These are phyloP conservation scores for Candida morakotiae DNA, from an alignment of 805 yeast species.

Conservation along the genomic window DNA sequence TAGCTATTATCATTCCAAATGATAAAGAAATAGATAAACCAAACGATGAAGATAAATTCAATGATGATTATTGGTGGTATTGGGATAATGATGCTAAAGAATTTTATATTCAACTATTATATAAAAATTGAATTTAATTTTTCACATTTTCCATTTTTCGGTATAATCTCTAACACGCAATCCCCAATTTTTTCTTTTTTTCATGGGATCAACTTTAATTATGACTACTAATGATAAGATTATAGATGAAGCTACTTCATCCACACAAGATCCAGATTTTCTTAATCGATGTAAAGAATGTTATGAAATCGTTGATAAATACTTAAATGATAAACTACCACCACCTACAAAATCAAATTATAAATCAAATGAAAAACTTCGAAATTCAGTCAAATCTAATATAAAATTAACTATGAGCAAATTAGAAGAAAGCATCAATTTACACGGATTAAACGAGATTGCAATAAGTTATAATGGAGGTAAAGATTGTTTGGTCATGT, in stretches of 20 bases:
- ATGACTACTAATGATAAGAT: neutral
- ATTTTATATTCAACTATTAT: slow-evolving; percentile 70
- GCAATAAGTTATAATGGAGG: slow-evolving; percentile 95
- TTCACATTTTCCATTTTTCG: slow-evolving; percentile 1
- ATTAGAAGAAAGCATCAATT: slow-evolving; percentile 23
- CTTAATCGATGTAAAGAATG: slow-evolving; percentile 27
- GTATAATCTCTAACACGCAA: neutral
- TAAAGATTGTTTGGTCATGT: slow-evolving; percentile 90
- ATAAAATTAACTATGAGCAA: slow-evolving; percentile 23
- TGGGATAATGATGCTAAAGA: slow-evolving; percentile 71
- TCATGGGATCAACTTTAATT: neutral
- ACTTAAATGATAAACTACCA: slow-evolving; percentile 25
- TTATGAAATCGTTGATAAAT: slow-evolving; percentile 26
- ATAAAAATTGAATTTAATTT: slow-evolving; percentile 17
- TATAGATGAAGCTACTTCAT: too few relatives aligned
- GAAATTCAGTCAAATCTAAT: slow-evolving; percentile 24
- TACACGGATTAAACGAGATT: slow-evolving; percentile 44
- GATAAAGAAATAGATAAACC: slow-evolving; percentile 46
- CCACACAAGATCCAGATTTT: slow-evolving; percentile 8
- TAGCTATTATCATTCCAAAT: slow-evolving; percentile 71
- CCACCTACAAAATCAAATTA: slow-evolving; percentile 17
- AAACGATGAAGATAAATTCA: slow-evolving; percentile 17
- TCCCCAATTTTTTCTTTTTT: too few relatives aligned
- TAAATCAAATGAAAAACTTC: slow-evolving; percentile 16
- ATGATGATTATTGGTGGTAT: slow-evolving; percentile 53